Percentiles rank a stretch among this genome's conserved stretches.
phyloP scores from a whole-genome alignment of 2,329 filamentous ascomycete species.

The Scytalidium sp. region DNA sequence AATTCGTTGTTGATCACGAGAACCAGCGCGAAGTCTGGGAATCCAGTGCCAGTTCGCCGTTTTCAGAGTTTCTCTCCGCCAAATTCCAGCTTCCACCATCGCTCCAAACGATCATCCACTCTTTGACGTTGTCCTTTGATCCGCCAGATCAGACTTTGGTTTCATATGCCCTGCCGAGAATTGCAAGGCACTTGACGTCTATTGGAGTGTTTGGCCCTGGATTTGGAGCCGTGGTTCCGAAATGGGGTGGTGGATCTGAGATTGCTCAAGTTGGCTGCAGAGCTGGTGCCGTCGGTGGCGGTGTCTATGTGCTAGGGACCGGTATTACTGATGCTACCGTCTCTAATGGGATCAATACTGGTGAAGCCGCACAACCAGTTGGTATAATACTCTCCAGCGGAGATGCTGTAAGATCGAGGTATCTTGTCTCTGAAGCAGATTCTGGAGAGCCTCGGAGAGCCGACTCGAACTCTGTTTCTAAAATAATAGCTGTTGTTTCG shows the following conservation, averaged over 20 bases:
- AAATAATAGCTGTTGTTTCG: conserved; percentile 67
- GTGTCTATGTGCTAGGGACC: conserved; percentile 81
- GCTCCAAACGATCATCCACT: conserved; percentile 62
- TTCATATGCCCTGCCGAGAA: conserved; percentile 64
- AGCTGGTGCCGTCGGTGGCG: conserved; percentile 86
- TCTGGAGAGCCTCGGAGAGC: conserved; percentile 8
- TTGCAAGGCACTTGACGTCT: conserved; percentile 78
- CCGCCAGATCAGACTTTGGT: conserved; percentile 52
- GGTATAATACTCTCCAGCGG: conserved; percentile 54
- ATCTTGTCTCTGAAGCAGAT: conserved; percentile 43
- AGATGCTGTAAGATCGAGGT: conserved; percentile 52
- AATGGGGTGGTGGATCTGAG: conserved; percentile 89
- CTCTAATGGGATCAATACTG: conserved; percentile 14
- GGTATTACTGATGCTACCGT: conserved; percentile 47
- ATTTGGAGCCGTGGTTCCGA: conserved; percentile 85
- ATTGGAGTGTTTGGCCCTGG: conserved; percentile 86
- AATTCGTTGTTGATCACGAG: conserved; percentile 75
- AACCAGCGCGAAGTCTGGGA: conserved; percentile 59
- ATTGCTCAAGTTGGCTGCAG: conserved; percentile 89
- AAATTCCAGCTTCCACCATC: conserved; percentile 66
- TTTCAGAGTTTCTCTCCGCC: conserved; percentile 56
- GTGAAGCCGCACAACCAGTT: conserved; percentile 26
- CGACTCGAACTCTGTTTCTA: conserved; percentile 41
- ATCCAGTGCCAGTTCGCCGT: conserved; percentile 47
- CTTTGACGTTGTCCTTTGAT: conserved; percentile 73